These are phyloP conservation scores for Lactarius hatsudake DNA, from an alignment of 768 basidiomycete species.

Conservation along the genomic window DNA sequence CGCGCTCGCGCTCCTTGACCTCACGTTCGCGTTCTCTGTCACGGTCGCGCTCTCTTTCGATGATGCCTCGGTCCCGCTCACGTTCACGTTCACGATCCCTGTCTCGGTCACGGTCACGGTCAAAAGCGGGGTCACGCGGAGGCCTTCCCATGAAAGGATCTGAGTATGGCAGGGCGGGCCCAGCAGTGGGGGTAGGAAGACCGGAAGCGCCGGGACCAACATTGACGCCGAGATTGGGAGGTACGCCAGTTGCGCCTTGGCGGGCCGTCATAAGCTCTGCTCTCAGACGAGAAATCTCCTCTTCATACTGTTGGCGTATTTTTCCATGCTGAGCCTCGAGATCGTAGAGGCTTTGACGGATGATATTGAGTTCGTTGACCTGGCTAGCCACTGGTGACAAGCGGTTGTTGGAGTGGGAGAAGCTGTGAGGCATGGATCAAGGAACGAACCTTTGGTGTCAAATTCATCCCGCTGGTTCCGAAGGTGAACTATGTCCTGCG, in stretches of 20 bases:
- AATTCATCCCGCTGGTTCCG: slow-evolving; percentile 85
- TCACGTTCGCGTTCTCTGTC: slow-evolving; percentile 33
- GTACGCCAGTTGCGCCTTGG: slow-evolving; percentile 34
- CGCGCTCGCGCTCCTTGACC: slow-evolving; percentile 35
- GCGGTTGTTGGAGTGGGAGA: slow-evolving; percentile 8
- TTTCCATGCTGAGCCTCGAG: slow-evolving; percentile 87
- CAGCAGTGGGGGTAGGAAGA: slow-evolving; percentile 29
- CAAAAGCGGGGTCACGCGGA: slow-evolving; percentile 31
- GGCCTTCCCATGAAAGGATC: slow-evolving; percentile 27
- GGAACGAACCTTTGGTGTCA: slow-evolving; percentile 75
- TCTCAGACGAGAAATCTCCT: slow-evolving; percentile 72
- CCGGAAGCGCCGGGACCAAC: slow-evolving; percentile 27
- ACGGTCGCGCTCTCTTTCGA: slow-evolving; percentile 40
- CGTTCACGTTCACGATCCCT: slow-evolving; percentile 36
- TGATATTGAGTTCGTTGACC: slow-evolving; percentile 86
- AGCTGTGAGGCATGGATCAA: slow-evolving; percentile 4
- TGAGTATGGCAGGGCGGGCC: slow-evolving; percentile 31
- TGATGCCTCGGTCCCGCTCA: slow-evolving; percentile 34
- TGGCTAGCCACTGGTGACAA: slow-evolving; percentile 62
- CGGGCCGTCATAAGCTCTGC: slow-evolving; percentile 60
- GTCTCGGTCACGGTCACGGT: slow-evolving; percentile 33
- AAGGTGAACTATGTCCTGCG: slow-evolving; percentile 61
- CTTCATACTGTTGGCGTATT: slow-evolving; percentile 83
- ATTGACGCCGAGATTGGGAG: slow-evolving; percentile 29
- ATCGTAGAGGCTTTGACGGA: slow-evolving; percentile 87